Conservation (phyloP, 192 early-diverging fungal genomes). For the Podila epicladia region DNA sequence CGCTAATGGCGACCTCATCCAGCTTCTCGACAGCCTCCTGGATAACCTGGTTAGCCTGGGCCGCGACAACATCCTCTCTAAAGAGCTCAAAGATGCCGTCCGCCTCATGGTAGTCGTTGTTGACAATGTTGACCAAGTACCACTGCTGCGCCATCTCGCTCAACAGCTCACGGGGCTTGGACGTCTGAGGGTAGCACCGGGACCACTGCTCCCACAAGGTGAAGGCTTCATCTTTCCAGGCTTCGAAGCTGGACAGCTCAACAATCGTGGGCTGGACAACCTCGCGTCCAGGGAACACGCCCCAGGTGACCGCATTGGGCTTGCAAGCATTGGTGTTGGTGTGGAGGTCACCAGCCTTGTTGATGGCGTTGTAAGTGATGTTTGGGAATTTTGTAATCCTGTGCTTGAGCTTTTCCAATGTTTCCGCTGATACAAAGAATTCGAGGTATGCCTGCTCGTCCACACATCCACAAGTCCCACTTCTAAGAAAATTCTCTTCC, state of each 20-base stretch:
- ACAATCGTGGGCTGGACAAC: slow-evolving; percentile 97
- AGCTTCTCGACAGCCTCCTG: not conserved
- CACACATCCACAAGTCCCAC: too few species aligned
- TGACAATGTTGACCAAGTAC: slow-evolving; percentile 94
- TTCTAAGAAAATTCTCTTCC: not conserved
- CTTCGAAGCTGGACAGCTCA: slow-evolving; percentile 90
- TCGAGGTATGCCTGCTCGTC: slow-evolving; percentile 86
- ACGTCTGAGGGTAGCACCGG: slow-evolving; percentile 66
- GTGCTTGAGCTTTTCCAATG: slow-evolving; percentile 75
- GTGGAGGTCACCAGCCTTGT: slow-evolving; percentile 83
- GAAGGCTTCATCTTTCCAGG: slow-evolving; percentile 98
- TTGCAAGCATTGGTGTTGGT: slow-evolving; percentile 89
- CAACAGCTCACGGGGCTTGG: slow-evolving; percentile 65
- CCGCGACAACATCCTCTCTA: not conserved
- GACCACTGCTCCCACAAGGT: slow-evolving; percentile 94
- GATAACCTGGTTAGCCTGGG: not conserved
- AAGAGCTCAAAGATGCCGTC: slow-evolving; percentile 66
- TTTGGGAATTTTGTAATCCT: slow-evolving; percentile 72
- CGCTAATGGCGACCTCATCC: not conserved
- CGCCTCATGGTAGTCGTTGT: slow-evolving; percentile 89
- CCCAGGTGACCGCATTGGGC: slow-evolving; percentile 98
- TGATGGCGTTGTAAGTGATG: slow-evolving; percentile 94
- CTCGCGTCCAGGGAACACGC: slow-evolving; percentile 97
- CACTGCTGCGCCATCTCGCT: slow-evolving; percentile 72
- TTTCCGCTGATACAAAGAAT: slow-evolving; percentile 83